These are phyloP conservation scores for Backusella psychrophila DNA, from an alignment of 192 early-diverging fungal genomes.

Conservation along the genomic window DNA sequence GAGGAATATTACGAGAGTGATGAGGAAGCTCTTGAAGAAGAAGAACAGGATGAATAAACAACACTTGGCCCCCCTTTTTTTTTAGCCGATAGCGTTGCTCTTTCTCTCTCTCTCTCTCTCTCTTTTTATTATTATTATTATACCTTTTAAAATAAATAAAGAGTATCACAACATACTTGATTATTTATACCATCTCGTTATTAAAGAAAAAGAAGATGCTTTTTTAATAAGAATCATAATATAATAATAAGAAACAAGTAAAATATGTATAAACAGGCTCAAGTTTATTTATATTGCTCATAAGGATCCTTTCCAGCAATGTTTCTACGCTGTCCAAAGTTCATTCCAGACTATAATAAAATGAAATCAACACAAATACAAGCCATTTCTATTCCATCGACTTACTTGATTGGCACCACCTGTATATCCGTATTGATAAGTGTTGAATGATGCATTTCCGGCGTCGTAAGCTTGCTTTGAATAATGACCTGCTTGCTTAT, in stretches of 20 bases:
- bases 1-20: constrained; percentile 14
- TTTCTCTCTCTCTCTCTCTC: neutral
- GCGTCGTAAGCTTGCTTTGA: constrained; percentile 57
- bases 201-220: too few species aligned
- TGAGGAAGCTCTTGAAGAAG: constrained; percentile 5
- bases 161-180: neutral
- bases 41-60: neutral
- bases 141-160: constrained; percentile 1
- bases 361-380: neutral
- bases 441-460: constrained; percentile 56
- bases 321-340: constrained; percentile 43
- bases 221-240: too few species aligned
- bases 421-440: constrained; percentile 46
- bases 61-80: neutral
- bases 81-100: neutral
- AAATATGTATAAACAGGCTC: neutral
- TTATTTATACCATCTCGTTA: neutral
- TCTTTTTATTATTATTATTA: neutral
- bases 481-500: constrained; percentile 62
- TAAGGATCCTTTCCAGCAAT: constrained; percentile 27
- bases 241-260: too few species aligned
- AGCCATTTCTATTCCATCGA: constrained; percentile 9
- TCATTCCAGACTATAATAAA: constrained; percentile 35
- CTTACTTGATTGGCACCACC: constrained; percentile 51
- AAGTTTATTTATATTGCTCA: constrained; percentile 14